These are phyloP conservation scores for Hansenula sp. DNA, from an alignment of 1,139 yeast species.

Conservation along the genomic window DNA sequence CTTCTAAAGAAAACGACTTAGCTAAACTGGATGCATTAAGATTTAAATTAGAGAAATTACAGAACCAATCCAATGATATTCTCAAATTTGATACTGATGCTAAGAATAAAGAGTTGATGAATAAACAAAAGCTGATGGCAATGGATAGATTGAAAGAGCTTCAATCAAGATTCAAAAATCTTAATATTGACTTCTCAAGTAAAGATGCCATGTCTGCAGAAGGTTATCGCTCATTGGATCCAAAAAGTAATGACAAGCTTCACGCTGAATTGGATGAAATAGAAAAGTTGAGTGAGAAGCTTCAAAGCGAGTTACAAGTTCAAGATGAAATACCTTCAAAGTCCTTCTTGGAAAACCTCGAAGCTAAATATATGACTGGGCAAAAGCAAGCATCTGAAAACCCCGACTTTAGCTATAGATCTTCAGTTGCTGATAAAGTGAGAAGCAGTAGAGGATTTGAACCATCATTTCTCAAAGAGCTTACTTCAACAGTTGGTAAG, in stretches of 20 bases:
- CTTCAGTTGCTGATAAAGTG: conserved; percentile 27
- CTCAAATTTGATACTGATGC: conserved; percentile 54
- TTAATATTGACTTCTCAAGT: conserved; percentile 47
- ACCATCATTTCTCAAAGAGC: conserved; percentile 55
- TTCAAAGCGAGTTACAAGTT: conserved; percentile 13
- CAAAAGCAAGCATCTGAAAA: conserved; percentile 25
- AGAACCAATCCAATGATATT: conserved; percentile 70
- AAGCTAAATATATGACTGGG: conserved; percentile 49
- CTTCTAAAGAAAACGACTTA: conserved; percentile 28
- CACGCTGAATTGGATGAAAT: conserved; percentile 22
- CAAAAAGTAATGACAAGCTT: conserved; percentile 18
- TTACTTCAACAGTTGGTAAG: conserved; percentile 43
- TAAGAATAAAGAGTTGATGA: conserved; percentile 49
- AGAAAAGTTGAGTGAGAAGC: conserved; percentile 17
- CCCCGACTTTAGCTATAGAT: conserved; percentile 16
- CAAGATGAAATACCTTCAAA: conserved; percentile 18
- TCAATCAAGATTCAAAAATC: conserved; percentile 54
- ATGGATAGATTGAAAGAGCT: conserved; percentile 63
- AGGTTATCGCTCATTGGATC: conserved; percentile 21
- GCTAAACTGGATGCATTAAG: conserved; percentile 47
- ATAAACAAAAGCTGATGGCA: conserved; percentile 57
- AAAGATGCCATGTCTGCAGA: conserved; percentile 1
- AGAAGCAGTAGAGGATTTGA: conserved; percentile 34
- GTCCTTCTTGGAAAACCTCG: conserved; percentile 30
- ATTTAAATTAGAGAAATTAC: conserved; percentile 54